Evolutionary conservation across 257 asterid genomes (phyloP).

Genomic region (Rehmannia glutinosa): DNA sequence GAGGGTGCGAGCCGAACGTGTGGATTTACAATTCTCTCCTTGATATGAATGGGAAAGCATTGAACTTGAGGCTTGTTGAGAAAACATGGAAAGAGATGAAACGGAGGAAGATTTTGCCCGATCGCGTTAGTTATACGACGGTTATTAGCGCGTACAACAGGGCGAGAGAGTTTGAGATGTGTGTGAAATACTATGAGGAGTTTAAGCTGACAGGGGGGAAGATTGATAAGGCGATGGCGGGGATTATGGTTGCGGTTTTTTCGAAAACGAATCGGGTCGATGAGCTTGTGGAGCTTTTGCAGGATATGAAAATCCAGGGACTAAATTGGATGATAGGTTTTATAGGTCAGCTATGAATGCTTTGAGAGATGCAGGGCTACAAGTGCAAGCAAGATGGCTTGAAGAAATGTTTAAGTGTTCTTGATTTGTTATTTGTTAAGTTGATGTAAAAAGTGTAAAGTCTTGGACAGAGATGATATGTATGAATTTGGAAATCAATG

Average conservation of each 20-base stretch:
- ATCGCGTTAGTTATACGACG: constrained; percentile 74
- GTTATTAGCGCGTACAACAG: constrained; percentile 59
- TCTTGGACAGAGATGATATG: no score
- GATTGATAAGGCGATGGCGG: constrained; percentile 77
- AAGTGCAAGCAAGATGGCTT: constrained; percentile 51
- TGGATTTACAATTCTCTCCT: constrained; percentile 88
- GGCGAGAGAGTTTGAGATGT: constrained; percentile 54
- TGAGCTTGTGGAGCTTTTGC: constrained; percentile 70
- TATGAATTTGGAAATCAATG: no score
- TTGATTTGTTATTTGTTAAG: no score
- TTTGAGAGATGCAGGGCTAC: constrained; percentile 70
- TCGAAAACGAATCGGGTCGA: constrained; percentile 68
- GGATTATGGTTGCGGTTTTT: constrained; percentile 76
- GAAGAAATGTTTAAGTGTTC: constrained; percentile 42
- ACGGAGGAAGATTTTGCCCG: constrained; percentile 54
- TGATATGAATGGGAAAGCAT: constrained; percentile 63
- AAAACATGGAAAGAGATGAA: constrained; percentile 87
- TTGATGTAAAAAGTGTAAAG: no score
- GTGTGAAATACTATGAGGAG: constrained; percentile 50
- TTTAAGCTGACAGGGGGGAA: constrained; percentile 59
- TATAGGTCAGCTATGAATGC: constrained; percentile 75
- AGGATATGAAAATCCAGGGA: constrained; percentile 57
- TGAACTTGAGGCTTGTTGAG: constrained; percentile 53
- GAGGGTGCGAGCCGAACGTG: constrained; percentile 76
- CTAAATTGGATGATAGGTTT: constrained; percentile 56